Evolutionary conservation across 805 yeast genomes (phyloP).

Genomic region (Ogataea zsoltii): DNA sequence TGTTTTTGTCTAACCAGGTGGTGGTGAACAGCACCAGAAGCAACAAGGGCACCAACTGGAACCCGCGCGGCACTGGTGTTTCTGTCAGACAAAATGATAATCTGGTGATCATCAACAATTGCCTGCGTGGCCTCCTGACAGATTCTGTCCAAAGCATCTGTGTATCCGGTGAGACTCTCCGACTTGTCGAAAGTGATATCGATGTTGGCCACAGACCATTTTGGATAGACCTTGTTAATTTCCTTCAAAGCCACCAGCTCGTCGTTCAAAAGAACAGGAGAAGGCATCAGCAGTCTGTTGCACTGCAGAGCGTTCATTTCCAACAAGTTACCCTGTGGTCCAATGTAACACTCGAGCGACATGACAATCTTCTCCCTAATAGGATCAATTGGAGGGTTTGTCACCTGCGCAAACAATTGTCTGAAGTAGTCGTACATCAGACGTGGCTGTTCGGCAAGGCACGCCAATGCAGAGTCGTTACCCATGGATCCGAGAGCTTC

Average conservation of each 20-base stretch:
- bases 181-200: conserved; percentile 86
- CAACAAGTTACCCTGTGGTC: conserved; percentile 95
- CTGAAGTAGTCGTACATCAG: conserved; percentile 91
- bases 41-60: conserved; percentile 83
- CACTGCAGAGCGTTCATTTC: conserved; percentile 94
- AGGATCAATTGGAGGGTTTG: conserved; percentile 98
- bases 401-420: conserved; percentile 96
- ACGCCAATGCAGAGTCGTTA: conserved; percentile 93
- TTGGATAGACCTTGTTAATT: conserved; percentile 74
- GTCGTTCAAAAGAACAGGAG: conserved; percentile 76
- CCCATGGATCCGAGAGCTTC: conserved; percentile 99
- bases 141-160: conserved; percentile 78
- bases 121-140: conserved; percentile 87
- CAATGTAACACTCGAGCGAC: conserved; percentile 95
- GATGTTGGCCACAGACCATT: conserved; percentile 79
- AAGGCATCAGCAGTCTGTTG: conserved; percentile 76
- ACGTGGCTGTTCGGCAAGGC: conserved; percentile 90
- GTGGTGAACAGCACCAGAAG: conserved; percentile 97
- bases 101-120: conserved; percentile 70
- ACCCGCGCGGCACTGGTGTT: conserved; percentile 60
- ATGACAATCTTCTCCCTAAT: conserved; percentile 95
- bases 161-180: conserved; percentile 86
- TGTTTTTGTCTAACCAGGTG: conserved; percentile 93
- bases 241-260: conserved; percentile 76
- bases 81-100: conserved; percentile 77